These are phyloP conservation scores for Marsdenia floribunda DNA, from an alignment of 257 asterid genomes.

Conservation along the genomic window DNA sequence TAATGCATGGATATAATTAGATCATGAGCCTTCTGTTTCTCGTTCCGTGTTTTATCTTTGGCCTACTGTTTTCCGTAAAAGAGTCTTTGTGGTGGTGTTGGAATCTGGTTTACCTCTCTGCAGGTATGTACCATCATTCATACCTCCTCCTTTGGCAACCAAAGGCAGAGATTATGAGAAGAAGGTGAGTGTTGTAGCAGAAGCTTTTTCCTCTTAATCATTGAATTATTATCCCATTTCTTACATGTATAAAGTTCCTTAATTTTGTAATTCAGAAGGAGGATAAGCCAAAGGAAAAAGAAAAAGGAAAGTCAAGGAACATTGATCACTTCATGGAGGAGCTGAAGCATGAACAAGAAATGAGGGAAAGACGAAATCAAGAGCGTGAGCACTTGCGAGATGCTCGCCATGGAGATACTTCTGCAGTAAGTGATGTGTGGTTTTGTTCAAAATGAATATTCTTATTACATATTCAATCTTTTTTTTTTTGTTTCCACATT, in stretches of 20 bases:
- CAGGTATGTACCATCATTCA: constrained; percentile 97
- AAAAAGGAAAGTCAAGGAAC: constrained; percentile 75
- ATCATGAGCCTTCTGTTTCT: neutral
- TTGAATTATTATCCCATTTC: constrained; percentile 8
- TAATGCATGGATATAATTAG: neutral
- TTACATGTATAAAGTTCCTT: constrained; percentile 16
- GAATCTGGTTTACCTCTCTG: constrained; percentile 49
- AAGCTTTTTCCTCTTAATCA: constrained; percentile 12
- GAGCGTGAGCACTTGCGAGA: constrained; percentile 84
- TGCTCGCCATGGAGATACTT: constrained; percentile 55
- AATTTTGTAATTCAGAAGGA: constrained; percentile 51
- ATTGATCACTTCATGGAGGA: constrained; percentile 97
- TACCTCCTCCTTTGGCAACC: constrained; percentile 90
- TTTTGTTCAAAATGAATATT: neutral
- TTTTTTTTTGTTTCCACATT: neutral
- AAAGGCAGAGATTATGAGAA: constrained; percentile 77
- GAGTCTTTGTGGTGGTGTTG: constrained; percentile 39
- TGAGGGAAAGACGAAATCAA: constrained; percentile 88
- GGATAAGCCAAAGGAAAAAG: constrained; percentile 82
- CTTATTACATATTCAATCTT: neutral
- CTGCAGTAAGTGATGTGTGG: constrained; percentile 46
- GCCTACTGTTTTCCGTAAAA: constrained; percentile 12
- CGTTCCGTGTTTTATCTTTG: constrained; percentile 6
- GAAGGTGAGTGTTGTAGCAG: constrained; percentile 46
- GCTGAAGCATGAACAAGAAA: constrained; percentile 86